Base-by-base conservation (phyloP, 108 stramenopile genomes). In the Licmophora abbreviata region DNA sequence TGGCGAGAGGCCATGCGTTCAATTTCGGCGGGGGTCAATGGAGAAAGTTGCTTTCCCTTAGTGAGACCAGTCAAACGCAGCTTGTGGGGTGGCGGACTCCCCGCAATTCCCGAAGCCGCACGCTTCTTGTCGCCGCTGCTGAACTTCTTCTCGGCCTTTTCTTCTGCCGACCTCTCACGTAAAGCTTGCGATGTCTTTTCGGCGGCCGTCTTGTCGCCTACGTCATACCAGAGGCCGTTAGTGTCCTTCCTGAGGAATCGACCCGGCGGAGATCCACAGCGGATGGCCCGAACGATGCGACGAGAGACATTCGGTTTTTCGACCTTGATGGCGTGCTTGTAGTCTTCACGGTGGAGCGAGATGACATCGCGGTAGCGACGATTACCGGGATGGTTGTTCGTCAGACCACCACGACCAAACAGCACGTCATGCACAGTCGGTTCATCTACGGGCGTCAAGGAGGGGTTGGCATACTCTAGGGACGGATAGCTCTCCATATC, bases 301-400 rank as follows among this genome's bases (percentile, higher is more conserved):
- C 74, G 73, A 9, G 90, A 77, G 14, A 92, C 85, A 22, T 67
- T 73, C 21, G 85, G 83, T 53, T 92, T 92, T 58, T 83, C 83
- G 44, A 68, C 69, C 35, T 85, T 87, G 41, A 61, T 52, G 0
- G 85, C 78, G 14, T 58, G 56, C 29, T 81, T 51, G 51, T 92
- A 92, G 47, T 87, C 85, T 14, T 74, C 66, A 3, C 83, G 77
- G 52, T 83, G 73, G 36, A 78, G 52, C 1, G 73, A 61, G 40
- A 92, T 83, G 33, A 87, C 63, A 36, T 85, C 81, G 17, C 90
- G 83, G 48, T 81, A 92, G 26, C 73, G 69, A 21, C 64, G 54
- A 58, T 92, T 92, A 17, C 90, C 90, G 24, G 63, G 54, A 45
- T 87, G 85, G 2, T 61, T 71, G 59, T 91, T 91, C 51, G 83